Evolutionary conservation across 1,139 yeast genomes (phyloP).

Genomic region (Yamadazyma sp.): DNA sequence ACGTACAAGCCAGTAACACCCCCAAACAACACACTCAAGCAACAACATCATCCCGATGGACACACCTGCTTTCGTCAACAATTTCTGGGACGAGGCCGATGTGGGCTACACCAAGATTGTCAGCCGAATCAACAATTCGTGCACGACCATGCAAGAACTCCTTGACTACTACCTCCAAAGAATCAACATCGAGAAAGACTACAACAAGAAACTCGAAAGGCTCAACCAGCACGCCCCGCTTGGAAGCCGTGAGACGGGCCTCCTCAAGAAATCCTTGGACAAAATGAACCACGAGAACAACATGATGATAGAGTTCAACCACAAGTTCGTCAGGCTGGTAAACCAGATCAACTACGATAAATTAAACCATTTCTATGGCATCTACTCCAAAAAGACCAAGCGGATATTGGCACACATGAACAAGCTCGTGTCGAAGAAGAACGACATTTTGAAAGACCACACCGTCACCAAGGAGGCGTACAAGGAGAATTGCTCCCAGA

Average conservation of each 20-base stretch:
- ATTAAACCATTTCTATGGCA: conserved; percentile 28
- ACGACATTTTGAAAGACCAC: conserved; percentile 31
- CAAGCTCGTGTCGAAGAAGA: conserved; percentile 29
- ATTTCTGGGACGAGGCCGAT: conserved; percentile 46
- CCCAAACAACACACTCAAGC: background rate
- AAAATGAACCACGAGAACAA: conserved; percentile 53
- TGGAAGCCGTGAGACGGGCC: conserved; percentile 62
- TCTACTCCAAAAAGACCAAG: conserved; percentile 31
- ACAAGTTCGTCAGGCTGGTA: conserved; percentile 34
- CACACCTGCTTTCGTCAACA: conserved; percentile 33
- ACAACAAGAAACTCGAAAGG: conserved; percentile 51
- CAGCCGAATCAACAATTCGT: conserved; percentile 32
- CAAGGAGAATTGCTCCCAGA: conserved; percentile 57
- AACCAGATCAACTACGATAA: conserved; percentile 35
- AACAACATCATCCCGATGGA: background rate
- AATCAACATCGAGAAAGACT: conserved; percentile 70
- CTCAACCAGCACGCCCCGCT: conserved; percentile 44
- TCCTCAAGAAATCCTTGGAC: conserved; percentile 60
- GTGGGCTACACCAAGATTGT: conserved; percentile 34
- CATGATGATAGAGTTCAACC: conserved; percentile 32
- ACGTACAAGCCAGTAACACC: conserved; percentile 1
- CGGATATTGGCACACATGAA: conserved; percentile 39
- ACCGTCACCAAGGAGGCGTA: conserved; percentile 53
- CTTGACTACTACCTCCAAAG: conserved; percentile 50
- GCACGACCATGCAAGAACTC: conserved; percentile 41